Conservation (phyloP, 192 early-diverging fungal species). For the Entrophospora sp. region DNA sequence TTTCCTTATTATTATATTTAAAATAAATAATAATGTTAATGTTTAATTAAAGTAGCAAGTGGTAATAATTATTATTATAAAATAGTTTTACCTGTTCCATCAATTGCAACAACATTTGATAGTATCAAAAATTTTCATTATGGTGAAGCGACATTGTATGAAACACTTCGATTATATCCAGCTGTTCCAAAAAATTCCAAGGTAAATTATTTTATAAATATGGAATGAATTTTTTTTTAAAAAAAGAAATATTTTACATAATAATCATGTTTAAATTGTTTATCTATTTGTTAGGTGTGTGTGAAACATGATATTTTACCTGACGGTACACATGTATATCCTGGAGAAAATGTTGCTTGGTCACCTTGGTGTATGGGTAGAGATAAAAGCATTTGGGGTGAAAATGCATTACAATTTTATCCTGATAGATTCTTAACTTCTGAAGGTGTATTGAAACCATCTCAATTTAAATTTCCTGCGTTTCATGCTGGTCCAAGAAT, state of each 20-base stretch:
- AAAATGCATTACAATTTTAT: conserved; percentile 48
- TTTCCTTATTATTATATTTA: conserved; percentile 36
- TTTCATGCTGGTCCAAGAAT: conserved; percentile 53
- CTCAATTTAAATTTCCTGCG: conserved; percentile 39
- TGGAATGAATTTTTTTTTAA: too few species aligned
- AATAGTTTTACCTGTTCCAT: conserved; percentile 9
- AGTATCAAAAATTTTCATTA: neutral
- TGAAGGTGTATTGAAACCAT: conserved; percentile 22
- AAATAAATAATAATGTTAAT: neutral
- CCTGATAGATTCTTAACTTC: conserved; percentile 58
- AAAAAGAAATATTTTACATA: neutral
- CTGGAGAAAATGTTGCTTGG: conserved; percentile 46
- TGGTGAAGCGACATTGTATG: conserved; percentile 18
- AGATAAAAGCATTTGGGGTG: conserved; percentile 49
- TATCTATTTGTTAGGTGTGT: neutral
- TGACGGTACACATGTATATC: conserved; percentile 42
- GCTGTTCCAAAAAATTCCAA: conserved; percentile 54
- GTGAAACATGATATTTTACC: conserved; percentile 53
- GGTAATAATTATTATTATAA: neutral
- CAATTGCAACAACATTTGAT: conserved; percentile 3
- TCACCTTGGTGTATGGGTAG: conserved; percentile 45
- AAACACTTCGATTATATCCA: conserved; percentile 59
- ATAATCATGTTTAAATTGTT: neutral
- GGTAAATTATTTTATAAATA: too few species aligned
- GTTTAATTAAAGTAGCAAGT: neutral